Evolutionary conservation across 352 stramenopile species (phyloP).

Genomic region (Phytophthora agathidicida): DNA sequence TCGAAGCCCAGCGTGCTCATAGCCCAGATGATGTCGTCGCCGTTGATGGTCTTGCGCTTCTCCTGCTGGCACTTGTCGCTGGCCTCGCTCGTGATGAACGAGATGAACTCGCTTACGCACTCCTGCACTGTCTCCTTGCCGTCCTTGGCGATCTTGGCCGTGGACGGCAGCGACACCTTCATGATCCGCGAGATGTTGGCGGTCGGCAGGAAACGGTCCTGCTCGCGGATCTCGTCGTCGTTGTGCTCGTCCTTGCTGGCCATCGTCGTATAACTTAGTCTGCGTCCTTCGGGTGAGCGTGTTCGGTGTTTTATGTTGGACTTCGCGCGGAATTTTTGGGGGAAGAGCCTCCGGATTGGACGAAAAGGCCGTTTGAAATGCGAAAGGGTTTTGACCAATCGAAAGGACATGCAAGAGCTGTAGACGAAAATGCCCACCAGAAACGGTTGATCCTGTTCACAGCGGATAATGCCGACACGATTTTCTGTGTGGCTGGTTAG

Average conservation of each 20-base stretch:
- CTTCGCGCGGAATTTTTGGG: constrained; percentile 25
- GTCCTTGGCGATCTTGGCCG: constrained; percentile 99
- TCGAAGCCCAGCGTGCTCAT: constrained; percentile 99
- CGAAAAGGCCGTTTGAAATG: constrained; percentile 9
- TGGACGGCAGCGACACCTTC: constrained; percentile 98
- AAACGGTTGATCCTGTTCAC: too few relatives aligned
- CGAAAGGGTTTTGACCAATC: constrained; percentile 8
- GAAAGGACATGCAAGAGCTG: neutral
- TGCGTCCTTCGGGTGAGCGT: constrained; percentile 19
- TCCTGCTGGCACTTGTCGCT: constrained; percentile 99
- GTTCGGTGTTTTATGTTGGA: constrained; percentile 7
- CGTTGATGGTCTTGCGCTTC: constrained; percentile 99
- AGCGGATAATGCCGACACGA: too few relatives aligned
- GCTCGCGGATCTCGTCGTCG: constrained; percentile 92
- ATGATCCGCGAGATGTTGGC: constrained; percentile 99
- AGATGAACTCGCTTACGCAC: constrained; percentile 99
- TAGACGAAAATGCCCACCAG: too few relatives aligned
- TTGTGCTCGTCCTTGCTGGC: constrained; percentile 86
- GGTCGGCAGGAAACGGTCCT: constrained; percentile 98
- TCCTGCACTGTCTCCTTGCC: constrained; percentile 99
- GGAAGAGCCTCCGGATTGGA: constrained; percentile 8
- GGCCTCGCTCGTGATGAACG: constrained; percentile 99
- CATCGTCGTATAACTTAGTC: constrained; percentile 37
- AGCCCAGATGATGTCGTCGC: constrained; percentile 99
- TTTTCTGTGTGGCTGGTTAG: constrained; percentile 2